phyloP scores from a whole-genome alignment of 1,139 yeast genomes.

The Blastobotrys illinoisensis region DNA sequence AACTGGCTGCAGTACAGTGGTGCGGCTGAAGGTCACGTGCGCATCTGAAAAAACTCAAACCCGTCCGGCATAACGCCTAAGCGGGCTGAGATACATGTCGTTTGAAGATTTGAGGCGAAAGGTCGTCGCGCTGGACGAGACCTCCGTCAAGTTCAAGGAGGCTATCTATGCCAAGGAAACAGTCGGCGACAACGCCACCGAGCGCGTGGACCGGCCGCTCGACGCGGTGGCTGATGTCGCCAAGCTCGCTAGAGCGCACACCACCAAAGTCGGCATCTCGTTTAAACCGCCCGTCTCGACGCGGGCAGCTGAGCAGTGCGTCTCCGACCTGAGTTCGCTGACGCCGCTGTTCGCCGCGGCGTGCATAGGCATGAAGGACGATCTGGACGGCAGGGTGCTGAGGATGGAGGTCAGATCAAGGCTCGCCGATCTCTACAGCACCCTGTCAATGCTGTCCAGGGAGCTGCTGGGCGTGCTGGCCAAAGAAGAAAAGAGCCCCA shows the following conservation, averaged over 20 bases:
- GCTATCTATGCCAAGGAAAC: neutral
- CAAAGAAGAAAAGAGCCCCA: conserved; percentile 7
- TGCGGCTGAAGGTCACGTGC: neutral
- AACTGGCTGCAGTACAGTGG: too few relatives aligned
- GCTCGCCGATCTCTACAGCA: conserved; percentile 8
- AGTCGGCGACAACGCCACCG: neutral
- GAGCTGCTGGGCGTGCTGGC: conserved; percentile 11
- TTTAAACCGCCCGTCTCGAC: conserved; percentile 55
- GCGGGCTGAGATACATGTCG: too few relatives aligned
- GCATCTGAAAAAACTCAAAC: neutral
- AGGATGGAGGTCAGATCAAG: conserved; percentile 9
- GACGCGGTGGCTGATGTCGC: conserved; percentile 55
- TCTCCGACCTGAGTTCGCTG: conserved; percentile 45
- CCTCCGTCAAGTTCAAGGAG: neutral
- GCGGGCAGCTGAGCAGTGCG: conserved; percentile 49
- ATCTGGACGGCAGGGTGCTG: conserved; percentile 13
- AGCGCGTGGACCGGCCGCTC: conserved; percentile 24
- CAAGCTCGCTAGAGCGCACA: conserved; percentile 64
- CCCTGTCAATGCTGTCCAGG: conserved; percentile 7
- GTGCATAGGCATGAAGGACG: conserved; percentile 14
- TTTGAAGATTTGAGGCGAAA: conserved; percentile 2
- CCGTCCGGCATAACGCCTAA: too few relatives aligned
- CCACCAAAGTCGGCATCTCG: conserved; percentile 73
- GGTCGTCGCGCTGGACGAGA: conserved; percentile 1
- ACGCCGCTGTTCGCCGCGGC: conserved; percentile 18